Evolutionary conservation across 1,284 basidiomycete genomes (phyloP).

Genomic region (Naganishia liquefaciens): DNA sequence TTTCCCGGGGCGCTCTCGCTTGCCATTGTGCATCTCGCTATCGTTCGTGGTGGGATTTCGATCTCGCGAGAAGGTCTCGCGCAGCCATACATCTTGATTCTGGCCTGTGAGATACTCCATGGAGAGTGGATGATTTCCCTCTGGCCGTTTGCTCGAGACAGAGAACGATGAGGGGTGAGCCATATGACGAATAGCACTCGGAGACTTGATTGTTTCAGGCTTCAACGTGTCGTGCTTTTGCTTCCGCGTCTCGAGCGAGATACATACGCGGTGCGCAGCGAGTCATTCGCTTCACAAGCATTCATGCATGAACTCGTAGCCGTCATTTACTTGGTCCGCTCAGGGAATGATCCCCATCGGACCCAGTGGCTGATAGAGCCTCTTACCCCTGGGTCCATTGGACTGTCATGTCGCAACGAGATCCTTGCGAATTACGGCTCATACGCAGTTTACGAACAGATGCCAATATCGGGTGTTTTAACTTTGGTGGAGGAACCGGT

Average conservation of each 20-base stretch:
- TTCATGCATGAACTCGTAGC: too few relatives aligned
- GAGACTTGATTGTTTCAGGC: conserved; percentile 11
- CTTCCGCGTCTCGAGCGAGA: not conserved
- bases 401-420: too few relatives aligned
- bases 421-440: too few relatives aligned
- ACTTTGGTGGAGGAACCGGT: too few relatives aligned
- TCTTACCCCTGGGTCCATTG: too few relatives aligned
- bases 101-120: conserved; percentile 24
- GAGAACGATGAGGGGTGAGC: not conserved
- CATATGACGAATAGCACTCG: conserved; percentile 4
- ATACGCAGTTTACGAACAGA: too few relatives aligned
- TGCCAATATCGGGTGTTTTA: too few relatives aligned
- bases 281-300: too few relatives aligned
- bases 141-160: not conserved
- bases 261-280: too few relatives aligned
- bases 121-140: not conserved
- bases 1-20: not conserved
- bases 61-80: conserved; percentile 8
- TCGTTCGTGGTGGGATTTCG: not conserved
- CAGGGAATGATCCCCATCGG: not conserved
- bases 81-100: conserved; percentile 19
- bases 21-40: not conserved
- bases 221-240: conserved; percentile 7
- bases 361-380: too few relatives aligned
- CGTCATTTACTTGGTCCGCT: not conserved